These are phyloP conservation scores for Balakata baccata DNA, from an alignment of 345 rosid species.

Conservation along the genomic window DNA sequence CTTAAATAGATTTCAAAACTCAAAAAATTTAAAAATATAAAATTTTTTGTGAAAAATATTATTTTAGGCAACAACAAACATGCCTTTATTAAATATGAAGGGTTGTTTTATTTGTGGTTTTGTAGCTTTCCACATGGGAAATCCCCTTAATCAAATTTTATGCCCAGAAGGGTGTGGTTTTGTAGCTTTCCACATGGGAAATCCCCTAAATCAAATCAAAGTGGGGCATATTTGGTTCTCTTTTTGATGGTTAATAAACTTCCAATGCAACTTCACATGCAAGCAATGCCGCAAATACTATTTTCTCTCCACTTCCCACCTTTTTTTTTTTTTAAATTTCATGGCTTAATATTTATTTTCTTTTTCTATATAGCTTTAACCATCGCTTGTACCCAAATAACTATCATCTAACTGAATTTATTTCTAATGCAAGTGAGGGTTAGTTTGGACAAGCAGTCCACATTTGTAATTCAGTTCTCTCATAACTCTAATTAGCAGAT, in stretches of 20 bases:
- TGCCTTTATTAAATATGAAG: no score
- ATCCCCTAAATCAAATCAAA: conserved; percentile 2
- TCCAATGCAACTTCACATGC: conserved; percentile 6
- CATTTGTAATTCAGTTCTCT: no score
- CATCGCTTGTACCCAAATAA: no score
- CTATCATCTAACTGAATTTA: no score
- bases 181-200: conserved; percentile 12
- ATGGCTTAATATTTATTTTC: neutral
- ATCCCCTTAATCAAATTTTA: conserved; percentile 4
- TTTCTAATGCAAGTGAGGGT: no score
- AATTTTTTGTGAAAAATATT: no score
- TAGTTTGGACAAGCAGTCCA: neutral
- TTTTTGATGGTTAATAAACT: neutral
- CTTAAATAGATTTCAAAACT: no score
- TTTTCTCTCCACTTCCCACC: neutral
- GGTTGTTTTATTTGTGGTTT: no score
- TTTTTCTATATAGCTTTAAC: no score
- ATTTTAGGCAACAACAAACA: no score
- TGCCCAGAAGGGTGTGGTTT: conserved; percentile 1
- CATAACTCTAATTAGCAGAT: no score
- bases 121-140: conserved; percentile 12
- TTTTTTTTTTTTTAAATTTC: neutral
- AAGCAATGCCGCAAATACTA: conserved; percentile 18
- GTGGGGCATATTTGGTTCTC: conserved; percentile 6
- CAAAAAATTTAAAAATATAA: no score